Percentiles rank a stretch among this genome's conserved stretches.
Evolutionary conservation across 331 rosid species (phyloP).

Genomic region (Malus hybrid): DNA sequence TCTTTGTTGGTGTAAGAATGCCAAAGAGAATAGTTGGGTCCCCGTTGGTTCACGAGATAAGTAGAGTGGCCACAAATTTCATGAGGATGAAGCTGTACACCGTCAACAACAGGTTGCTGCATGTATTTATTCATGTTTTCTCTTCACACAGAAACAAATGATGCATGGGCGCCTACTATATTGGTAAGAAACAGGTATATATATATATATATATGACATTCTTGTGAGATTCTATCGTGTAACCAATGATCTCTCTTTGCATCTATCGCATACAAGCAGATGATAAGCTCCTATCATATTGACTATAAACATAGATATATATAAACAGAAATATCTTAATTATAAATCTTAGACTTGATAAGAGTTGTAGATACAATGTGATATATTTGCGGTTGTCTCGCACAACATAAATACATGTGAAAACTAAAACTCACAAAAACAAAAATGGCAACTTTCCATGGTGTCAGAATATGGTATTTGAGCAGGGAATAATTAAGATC

Average conservation of each 20-base stretch:
- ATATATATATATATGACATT: too few relatives aligned
- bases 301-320: not conserved
- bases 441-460: not conserved
- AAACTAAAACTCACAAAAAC: not conserved
- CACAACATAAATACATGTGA: not conserved
- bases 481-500: not conserved
- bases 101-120: not conserved
- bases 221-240: too few relatives aligned
- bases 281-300: not conserved
- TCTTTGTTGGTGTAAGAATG: conserved; percentile 30
- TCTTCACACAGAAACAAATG: not conserved
- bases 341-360: too few relatives aligned
- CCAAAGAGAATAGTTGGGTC: conserved; percentile 22
- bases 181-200: not conserved
- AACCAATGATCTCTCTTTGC: not conserved
- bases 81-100: not conserved
- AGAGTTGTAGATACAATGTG: too few relatives aligned
- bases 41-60: conserved; percentile 58
- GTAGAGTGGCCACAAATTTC: conserved; percentile 33
- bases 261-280: not conserved
- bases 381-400: not conserved
- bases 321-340: too few relatives aligned
- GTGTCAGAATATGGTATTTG: not conserved
- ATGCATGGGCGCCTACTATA: not conserved
- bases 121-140: not conserved